Percentiles rank a stretch among this genome's conserved stretches.
Evolutionary conservation across 2,329 filamentous ascomycete genomes (phyloP).

Genomic region (Mariannaea sp.): DNA sequence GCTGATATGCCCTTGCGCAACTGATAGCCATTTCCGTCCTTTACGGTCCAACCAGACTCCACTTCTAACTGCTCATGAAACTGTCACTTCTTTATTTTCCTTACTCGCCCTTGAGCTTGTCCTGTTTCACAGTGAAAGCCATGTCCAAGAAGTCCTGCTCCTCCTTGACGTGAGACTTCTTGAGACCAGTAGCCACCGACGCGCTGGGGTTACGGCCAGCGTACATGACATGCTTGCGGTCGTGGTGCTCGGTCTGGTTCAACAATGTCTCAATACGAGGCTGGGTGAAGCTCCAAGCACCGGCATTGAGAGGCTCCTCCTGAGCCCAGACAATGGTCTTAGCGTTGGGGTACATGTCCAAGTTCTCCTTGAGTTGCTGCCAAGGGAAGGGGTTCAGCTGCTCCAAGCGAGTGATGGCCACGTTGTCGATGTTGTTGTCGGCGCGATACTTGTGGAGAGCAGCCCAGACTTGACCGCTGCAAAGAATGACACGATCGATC

Average conservation of each 20-base stretch:
- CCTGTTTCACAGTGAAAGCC: conserved; percentile 68
- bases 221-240: conserved; percentile 96
- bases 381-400: conserved; percentile 99
- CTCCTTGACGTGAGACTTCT: conserved; percentile 87
- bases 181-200: conserved; percentile 90
- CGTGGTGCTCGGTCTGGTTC: conserved; percentile 90
- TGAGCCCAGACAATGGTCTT: conserved; percentile 97
- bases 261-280: conserved; percentile 95
- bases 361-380: conserved; percentile 94
- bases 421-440: conserved; percentile 83
- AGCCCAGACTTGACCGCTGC: conserved; percentile 92
- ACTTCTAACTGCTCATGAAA: too few species aligned
- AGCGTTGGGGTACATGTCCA: conserved; percentile 95
- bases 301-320: conserved; percentile 96
- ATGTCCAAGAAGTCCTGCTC: conserved; percentile 79
- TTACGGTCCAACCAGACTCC: conserved; percentile 7
- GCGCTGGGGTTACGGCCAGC: conserved; percentile 93
- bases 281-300: conserved; percentile 96
- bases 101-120: conserved; percentile 72
- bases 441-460: conserved; percentile 90
- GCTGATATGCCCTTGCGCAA: conserved; percentile 22
- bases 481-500: conserved; percentile 93
- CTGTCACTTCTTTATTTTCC: conserved; percentile 4
- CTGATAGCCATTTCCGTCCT: conserved; percentile 20
- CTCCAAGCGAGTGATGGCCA: conserved; percentile 93